phyloP scores from a whole-genome alignment of 2,329 filamentous ascomycete genomes.

The Sporothrix humicola region DNA sequence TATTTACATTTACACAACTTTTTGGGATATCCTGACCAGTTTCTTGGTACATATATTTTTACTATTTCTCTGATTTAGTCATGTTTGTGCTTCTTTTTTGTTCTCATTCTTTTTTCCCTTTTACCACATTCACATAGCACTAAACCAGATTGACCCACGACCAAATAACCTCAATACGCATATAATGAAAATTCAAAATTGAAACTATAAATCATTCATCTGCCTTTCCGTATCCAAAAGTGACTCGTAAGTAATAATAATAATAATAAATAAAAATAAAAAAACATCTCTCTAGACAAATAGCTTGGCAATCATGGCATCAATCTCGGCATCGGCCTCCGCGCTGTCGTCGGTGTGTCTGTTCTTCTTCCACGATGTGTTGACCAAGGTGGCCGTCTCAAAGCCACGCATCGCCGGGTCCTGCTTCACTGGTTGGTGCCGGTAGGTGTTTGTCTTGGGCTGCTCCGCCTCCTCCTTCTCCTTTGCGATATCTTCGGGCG shows the following conservation, averaged over 20 bases:
- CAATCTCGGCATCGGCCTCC: not conserved
- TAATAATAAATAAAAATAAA: not conserved
- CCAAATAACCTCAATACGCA: not conserved
- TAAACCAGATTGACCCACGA: slow-evolving; percentile 27
- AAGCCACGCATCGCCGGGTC: not conserved
- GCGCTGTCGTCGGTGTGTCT: not conserved
- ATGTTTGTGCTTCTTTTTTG: slow-evolving; percentile 23
- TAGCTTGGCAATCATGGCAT: not conserved
- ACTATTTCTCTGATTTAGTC: not conserved
- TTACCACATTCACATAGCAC: not conserved
- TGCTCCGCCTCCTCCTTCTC: not conserved
- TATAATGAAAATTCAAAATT: slow-evolving; percentile 2
- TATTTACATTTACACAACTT: not conserved
- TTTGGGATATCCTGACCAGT: not conserved
- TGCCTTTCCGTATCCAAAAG: not conserved
- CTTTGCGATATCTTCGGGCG: not conserved
- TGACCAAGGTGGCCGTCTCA: not conserved
- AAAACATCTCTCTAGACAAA: not conserved
- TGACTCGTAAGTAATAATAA: not conserved
- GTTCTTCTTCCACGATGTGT: not conserved
- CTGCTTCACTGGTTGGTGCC: not conserved
- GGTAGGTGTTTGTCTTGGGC: not conserved
- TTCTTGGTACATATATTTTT: slow-evolving; percentile 19
- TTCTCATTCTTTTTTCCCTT: not conserved
- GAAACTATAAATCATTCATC: not conserved